Percentiles rank a stretch among this genome's conserved stretches.
phyloP scores from a whole-genome alignment of 164 flowering plant species.

The Saururus chinensis region DNA sequence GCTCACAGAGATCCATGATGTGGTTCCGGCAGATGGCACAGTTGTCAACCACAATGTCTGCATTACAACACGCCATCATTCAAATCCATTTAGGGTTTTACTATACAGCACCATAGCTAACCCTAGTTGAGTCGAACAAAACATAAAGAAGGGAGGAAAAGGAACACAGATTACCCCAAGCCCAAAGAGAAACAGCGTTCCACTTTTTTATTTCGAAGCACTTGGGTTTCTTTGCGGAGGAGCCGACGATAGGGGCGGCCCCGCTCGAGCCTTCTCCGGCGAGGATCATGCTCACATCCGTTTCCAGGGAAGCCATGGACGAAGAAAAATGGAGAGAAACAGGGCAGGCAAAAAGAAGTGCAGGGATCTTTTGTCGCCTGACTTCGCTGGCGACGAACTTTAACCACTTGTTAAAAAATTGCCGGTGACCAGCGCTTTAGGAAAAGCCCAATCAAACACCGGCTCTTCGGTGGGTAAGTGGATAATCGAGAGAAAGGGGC shows the following conservation, averaged over 20 bases:
- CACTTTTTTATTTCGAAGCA: conserved; percentile 79
- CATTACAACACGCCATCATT: conserved; percentile 3
- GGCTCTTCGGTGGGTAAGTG: too few species aligned
- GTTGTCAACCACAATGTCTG: conserved; percentile 76
- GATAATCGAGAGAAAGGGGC: too few species aligned
- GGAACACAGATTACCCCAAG: conserved; percentile 45
- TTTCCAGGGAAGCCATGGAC: conserved; percentile 24
- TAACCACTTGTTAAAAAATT: too few species aligned
- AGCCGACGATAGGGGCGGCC: conserved; percentile 14
- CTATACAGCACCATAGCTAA: too few species aligned
- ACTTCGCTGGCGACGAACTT: too few species aligned
- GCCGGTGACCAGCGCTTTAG: too few species aligned
- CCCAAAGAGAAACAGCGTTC: conserved; percentile 84
- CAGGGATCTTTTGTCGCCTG: too few species aligned
- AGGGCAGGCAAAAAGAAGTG: too few species aligned
- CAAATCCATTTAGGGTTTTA: too few species aligned
- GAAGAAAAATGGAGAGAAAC: too few species aligned
- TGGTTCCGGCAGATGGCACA: conserved; percentile 86
- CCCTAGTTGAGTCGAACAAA: background rate
- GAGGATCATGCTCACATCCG: conserved; percentile 31
- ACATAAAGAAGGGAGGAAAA: background rate
- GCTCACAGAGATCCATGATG: conserved; percentile 88
- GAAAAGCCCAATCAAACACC: too few species aligned
- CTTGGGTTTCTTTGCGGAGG: conserved; percentile 48
- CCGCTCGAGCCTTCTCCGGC: conserved; percentile 29